phyloP scores from a whole-genome alignment of 1,284 basidiomycete genomes.

The Heliocybe sulcata region DNA sequence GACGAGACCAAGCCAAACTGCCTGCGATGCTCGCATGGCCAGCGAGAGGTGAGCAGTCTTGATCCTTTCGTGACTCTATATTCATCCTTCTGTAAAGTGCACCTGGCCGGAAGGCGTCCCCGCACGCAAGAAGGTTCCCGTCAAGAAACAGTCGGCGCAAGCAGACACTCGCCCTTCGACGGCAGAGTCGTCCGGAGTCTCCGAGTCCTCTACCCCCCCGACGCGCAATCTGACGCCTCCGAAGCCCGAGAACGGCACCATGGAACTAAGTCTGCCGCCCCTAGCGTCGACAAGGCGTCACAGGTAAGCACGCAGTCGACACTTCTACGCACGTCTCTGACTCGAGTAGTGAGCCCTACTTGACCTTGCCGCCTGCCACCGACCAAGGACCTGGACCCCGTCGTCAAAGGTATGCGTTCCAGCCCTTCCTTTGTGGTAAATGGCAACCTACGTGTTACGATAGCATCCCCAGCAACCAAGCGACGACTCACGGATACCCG shows the following conservation, averaged over 20 bases:
- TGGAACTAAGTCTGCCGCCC: constrained; percentile 44
- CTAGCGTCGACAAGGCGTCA: constrained; percentile 40
- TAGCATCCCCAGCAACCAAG: background rate
- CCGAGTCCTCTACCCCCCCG: constrained; percentile 57
- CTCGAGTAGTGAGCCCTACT: constrained; percentile 13
- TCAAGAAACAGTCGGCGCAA: constrained; percentile 23
- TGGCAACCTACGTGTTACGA: background rate
- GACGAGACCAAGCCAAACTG: constrained; percentile 78
- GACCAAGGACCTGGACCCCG: constrained; percentile 15
- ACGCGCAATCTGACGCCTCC: constrained; percentile 57
- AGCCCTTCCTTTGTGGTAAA: background rate
- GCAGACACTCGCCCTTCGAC: constrained; percentile 52
- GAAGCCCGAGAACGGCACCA: constrained; percentile 24
- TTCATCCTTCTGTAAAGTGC: constrained; percentile 39
- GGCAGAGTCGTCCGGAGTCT: constrained; percentile 43
- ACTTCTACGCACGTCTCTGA: constrained; percentile 5
- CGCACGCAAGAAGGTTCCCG: constrained; percentile 45
- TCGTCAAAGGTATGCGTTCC: constrained; percentile 37
- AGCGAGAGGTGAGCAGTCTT: constrained; percentile 54
- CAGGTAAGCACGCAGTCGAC: constrained; percentile 28
- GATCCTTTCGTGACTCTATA: constrained; percentile 6
- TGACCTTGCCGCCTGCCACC: constrained; percentile 4
- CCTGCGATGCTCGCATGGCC: constrained; percentile 71
- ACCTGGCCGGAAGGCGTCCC: constrained; percentile 75
- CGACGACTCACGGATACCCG: constrained; percentile 15